Evolutionary conservation across 441 rosid species (phyloP).

Genomic region (Aleurites moluccanus): DNA sequence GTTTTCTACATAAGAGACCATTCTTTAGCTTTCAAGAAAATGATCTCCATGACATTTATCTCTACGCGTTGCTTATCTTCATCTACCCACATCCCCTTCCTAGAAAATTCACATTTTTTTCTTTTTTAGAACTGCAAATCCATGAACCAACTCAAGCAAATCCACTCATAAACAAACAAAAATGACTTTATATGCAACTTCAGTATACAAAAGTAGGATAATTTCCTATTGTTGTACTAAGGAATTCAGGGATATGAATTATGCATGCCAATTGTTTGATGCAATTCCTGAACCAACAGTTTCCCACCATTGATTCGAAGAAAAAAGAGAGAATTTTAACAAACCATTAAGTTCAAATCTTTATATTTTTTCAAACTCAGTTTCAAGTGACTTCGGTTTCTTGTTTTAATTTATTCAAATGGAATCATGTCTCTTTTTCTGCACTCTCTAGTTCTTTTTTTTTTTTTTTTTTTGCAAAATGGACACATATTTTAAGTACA

Average conservation of each 20-base stretch:
- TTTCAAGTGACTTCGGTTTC: too few relatives aligned
- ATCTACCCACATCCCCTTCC: not conserved
- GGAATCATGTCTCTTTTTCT: too few relatives aligned
- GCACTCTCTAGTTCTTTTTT: too few relatives aligned
- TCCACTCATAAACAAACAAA: conserved; percentile 37
- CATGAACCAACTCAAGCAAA: conserved; percentile 45
- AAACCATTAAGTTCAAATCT: too few relatives aligned
- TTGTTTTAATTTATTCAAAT: too few relatives aligned
- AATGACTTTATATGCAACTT: conserved; percentile 30
- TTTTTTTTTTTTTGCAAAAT: too few relatives aligned
- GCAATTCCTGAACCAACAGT: conserved; percentile 51
- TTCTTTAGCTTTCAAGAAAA: conserved; percentile 16
- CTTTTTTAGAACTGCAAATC: conserved; percentile 47
- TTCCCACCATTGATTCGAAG: too few relatives aligned
- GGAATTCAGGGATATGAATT: conserved; percentile 40
- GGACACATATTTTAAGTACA: too few relatives aligned
- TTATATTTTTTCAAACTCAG: too few relatives aligned
- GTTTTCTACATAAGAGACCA: not conserved
- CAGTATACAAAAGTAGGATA: conserved; percentile 42
- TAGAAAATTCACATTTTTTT: conserved; percentile 24
- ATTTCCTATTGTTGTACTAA: conserved; percentile 32
- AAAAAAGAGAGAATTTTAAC: too few relatives aligned
- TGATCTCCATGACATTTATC: conserved; percentile 23
- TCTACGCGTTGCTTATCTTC: conserved; percentile 5
- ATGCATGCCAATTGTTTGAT: conserved; percentile 52